Conservation (phyloP, 23 red algal species). For the Gracilaria vermiculophylla region DNA sequence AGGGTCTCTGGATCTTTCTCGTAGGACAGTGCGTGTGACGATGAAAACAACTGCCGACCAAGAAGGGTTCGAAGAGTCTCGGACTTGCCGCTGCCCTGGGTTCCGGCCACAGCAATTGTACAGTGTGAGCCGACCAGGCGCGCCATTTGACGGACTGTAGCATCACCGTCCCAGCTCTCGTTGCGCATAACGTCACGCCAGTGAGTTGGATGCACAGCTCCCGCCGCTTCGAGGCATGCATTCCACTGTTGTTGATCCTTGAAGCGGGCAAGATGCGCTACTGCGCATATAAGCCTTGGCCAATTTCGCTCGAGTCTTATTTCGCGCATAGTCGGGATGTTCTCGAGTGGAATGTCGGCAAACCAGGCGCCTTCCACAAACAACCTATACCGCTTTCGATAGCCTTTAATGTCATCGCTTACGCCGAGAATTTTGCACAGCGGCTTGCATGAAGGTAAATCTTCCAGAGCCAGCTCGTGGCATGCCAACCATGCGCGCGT, state of each 20-base stretch:
- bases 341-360: neutral
- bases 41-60: neutral
- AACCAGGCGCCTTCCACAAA: neutral
- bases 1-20: neutral
- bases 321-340: neutral
- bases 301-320: conserved; percentile 27
- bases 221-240: conserved; percentile 9
- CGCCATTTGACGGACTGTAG: neutral
- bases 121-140: neutral
- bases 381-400: neutral
- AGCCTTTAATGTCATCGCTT: neutral
- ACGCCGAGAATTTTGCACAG: neutral
- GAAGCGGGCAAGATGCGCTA: conserved; percentile 20
- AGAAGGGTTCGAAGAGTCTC: conserved; percentile 22
- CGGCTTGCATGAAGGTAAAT: neutral
- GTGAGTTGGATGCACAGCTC: neutral
- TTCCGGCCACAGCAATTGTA: conserved; percentile 21
- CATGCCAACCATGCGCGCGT: neutral
- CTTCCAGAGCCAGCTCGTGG: neutral
- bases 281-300: conserved; percentile 14
- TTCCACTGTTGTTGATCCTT: neutral
- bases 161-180: conserved; percentile 22
- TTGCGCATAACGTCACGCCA: conserved; percentile 21
- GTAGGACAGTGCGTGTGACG: conserved; percentile 31
- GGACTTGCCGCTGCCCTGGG: conserved; percentile 47